Conservation (phyloP, 345 rosid genomes). For the Rhizophora apiculata region DNA sequence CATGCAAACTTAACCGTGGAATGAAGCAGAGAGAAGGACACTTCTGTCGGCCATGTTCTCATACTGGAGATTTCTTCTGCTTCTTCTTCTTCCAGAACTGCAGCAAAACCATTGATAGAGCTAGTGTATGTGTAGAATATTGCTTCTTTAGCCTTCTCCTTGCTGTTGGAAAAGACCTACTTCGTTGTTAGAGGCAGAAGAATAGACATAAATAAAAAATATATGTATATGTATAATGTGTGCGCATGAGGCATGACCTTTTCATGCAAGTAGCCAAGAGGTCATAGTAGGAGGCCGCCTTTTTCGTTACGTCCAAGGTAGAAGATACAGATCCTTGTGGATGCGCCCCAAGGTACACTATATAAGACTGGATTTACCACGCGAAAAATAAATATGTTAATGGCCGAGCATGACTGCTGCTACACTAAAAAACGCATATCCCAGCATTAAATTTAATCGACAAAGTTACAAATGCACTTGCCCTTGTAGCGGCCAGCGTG, state of each 20-base stretch:
- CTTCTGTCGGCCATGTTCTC: neutral
- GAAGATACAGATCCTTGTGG: slow-evolving; percentile 8
- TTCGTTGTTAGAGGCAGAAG: neutral
- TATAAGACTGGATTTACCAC: slow-evolving; percentile 15
- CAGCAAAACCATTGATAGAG: slow-evolving; percentile 28
- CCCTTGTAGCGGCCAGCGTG: neutral
- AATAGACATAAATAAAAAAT: no score
- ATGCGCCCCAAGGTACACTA: slow-evolving; percentile 26
- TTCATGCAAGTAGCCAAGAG: slow-evolving; percentile 6
- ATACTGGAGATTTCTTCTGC: slow-evolving; percentile 19
- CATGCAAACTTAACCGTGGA: neutral
- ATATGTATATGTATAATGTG: neutral
- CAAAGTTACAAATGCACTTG: neutral
- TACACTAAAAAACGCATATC: no score
- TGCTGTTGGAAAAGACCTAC: neutral
- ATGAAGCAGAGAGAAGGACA: neutral
- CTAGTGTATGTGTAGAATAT: slow-evolving; percentile 26
- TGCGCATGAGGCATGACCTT: slow-evolving; percentile 1
- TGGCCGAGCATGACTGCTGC: neutral
- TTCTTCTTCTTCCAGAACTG: slow-evolving; percentile 25
- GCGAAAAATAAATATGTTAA: neutral
- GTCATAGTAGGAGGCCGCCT: neutral
- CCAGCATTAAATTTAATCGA: no score
- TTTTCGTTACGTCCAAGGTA: neutral
- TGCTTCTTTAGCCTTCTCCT: slow-evolving; percentile 11